Percentiles rank a stretch among this genome's conserved stretches.
phyloP scores from a whole-genome alignment of 2,329 filamentous ascomycete genomes.

The Coniochaeta prunicola region DNA sequence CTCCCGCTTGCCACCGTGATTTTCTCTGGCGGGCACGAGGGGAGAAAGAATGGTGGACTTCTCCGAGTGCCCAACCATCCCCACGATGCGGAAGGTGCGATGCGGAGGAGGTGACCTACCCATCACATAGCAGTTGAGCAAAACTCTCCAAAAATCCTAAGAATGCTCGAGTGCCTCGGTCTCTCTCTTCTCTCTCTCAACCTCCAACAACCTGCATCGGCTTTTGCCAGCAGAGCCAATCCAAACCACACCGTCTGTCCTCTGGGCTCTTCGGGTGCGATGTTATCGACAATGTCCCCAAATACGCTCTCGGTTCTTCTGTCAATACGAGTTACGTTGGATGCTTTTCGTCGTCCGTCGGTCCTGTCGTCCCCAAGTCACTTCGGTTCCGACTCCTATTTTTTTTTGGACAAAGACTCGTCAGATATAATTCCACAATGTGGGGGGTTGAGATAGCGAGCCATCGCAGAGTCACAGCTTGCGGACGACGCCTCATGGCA shows the following conservation, averaged over 20 bases:
- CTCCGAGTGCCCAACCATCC: background rate
- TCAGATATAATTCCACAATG: background rate
- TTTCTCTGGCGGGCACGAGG: background rate
- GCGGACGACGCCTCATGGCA: background rate
- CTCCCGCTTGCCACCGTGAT: background rate
- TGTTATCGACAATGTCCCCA: background rate
- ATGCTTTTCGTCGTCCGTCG: background rate
- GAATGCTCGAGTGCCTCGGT: too few relatives aligned
- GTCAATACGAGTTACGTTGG: background rate
- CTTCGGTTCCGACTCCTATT: background rate
- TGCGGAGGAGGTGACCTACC: slow-evolving; percentile 1
- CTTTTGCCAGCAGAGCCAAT: slow-evolving; percentile 2
- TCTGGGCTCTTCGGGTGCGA: background rate
- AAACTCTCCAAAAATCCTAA: background rate
- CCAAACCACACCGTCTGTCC: background rate
- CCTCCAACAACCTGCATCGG: background rate
- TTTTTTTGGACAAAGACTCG: background rate
- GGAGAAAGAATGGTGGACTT: background rate
- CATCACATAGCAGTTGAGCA: slow-evolving; percentile 1
- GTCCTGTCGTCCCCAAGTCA: background rate
- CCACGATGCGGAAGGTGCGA: background rate
- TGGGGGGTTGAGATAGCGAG: background rate
- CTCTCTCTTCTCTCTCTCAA: background rate
- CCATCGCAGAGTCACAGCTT: background rate
- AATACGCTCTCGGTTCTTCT: background rate